These are phyloP conservation scores for Quercus phellos DNA, from an alignment of 331 rosid genomes.

Conservation along the genomic window DNA sequence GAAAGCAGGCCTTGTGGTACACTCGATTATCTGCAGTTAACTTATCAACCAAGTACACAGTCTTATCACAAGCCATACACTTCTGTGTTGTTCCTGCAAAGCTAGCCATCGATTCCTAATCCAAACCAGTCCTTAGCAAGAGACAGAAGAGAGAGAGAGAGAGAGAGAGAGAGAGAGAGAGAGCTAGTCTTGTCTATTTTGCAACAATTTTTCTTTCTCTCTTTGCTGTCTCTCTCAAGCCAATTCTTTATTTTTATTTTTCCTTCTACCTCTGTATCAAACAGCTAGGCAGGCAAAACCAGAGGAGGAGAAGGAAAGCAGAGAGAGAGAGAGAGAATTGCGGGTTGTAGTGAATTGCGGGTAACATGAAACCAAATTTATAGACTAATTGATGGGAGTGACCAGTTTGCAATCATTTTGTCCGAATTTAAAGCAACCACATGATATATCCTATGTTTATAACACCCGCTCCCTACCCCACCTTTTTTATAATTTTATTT, in stretches of 20 bases:
- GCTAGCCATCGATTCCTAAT: slow-evolving; percentile 45
- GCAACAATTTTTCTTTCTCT: slow-evolving; percentile 1
- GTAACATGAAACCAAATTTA: slow-evolving; percentile 1
- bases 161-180: neutral
- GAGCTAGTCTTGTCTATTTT: neutral
- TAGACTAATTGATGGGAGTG: neutral
- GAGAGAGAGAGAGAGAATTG: slow-evolving; percentile 8
- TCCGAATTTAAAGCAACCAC: slow-evolving; percentile 17
- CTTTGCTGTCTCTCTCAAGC: neutral
- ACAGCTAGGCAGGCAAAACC: neutral
- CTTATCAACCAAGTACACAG: slow-evolving; percentile 58
- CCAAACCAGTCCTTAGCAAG: slow-evolving; percentile 8
- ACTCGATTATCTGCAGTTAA: slow-evolving; percentile 47
- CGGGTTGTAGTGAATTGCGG: slow-evolving; percentile 41
- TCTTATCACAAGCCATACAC: slow-evolving; percentile 57
- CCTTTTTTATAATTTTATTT: neutral
- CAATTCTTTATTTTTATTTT: too few species aligned
- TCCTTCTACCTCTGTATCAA: neutral
- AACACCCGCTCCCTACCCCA: neutral
- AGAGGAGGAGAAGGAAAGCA: slow-evolving; percentile 23
- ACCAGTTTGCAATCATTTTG: slow-evolving; percentile 10
- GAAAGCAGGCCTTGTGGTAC: slow-evolving; percentile 68
- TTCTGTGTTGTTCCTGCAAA: slow-evolving; percentile 62
- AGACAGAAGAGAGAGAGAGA: neutral
- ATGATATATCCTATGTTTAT: neutral